Evolutionary conservation across 176 grass and related monocot species (phyloP), one percentile per base, ranked within the genome.

Genomic region (Canna indica): DNA sequence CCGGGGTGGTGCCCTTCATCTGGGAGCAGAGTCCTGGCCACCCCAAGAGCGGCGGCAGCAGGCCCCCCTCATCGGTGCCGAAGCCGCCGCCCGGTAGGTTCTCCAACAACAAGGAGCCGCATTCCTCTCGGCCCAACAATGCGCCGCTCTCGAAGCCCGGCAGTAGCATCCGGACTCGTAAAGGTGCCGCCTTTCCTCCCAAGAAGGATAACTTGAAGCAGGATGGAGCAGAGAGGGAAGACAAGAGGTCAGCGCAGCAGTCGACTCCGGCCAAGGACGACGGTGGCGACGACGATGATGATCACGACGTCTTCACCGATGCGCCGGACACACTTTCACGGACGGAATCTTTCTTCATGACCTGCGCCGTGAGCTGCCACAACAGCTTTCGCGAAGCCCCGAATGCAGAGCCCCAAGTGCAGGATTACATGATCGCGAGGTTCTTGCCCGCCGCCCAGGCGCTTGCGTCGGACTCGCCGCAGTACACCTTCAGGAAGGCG

Each of bases 1-100:
- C 95, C 2, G 90, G 90, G 28, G 67, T 77, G 33, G 86, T 99
- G 62, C 87, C 90, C 41, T 99, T 99, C 73, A 54, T 82, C 18
- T 94, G 90, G 95, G 95, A 99, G 82, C 82, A 94, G n/a, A 76
- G 75, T 12, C 90, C 90, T 1, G 87, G 90, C 30, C 87, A 80
- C 47, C 95, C 95, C 56, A 99, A 99, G 83, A 84, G 76, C 70
- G 82, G 80, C 73, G 7, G 83, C 73, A 2, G 75, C 41, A 52
- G 81, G 71, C 35, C 4, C 4, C 66, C 66, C 8, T 22, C 24
- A 25, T 15, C 16, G n/a, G 39, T 10, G 8, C 29, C 32, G 30
- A 64, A 6, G 29, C 29, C 32, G 61, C n/a, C n/a, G n/a, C n/a
- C n/a, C n/a, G n/a, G n/a, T n/a, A n/a, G n/a, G n/a, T n/a, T n/a